phyloP scores from a whole-genome alignment of 495 filamentous ascomycete genomes.

The Lasiosphaeris hirsuta region DNA sequence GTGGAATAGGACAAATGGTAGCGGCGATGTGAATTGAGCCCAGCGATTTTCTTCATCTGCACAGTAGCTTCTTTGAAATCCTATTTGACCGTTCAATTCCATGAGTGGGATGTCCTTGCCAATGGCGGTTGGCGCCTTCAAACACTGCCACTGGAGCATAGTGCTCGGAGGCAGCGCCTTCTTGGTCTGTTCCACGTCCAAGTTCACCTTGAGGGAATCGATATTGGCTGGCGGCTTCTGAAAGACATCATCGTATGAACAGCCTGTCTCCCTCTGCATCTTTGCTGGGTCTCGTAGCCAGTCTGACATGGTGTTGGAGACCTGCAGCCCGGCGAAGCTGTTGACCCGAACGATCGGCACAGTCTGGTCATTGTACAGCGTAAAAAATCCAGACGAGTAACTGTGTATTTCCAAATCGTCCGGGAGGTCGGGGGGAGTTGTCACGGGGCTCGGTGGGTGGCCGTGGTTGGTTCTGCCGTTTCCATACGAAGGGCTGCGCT shows the following conservation, averaged over 20 bases:
- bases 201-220: constrained; percentile 28
- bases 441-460: constrained; percentile 53
- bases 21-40: constrained; percentile 70
- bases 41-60: constrained; percentile 70
- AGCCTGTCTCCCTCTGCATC: constrained; percentile 43
- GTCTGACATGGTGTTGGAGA: constrained; percentile 61
- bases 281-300: constrained; percentile 68
- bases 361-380: constrained; percentile 62
- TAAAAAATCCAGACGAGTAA: constrained; percentile 70
- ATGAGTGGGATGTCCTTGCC: constrained; percentile 69
- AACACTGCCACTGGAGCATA: constrained; percentile 62
- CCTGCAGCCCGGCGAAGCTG: constrained; percentile 62
- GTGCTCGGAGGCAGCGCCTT: constrained; percentile 41
- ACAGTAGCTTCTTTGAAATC: constrained; percentile 72
- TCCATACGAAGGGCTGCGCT: constrained; percentile 52
- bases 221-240: constrained; percentile 37
- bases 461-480: constrained; percentile 36
- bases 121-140: constrained; percentile 58
- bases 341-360: constrained; percentile 58
- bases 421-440: constrained; percentile 53
- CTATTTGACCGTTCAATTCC: constrained; percentile 84
- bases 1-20: constrained; percentile 83
- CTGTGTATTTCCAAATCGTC: constrained; percentile 54
- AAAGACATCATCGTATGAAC: constrained; percentile 50
- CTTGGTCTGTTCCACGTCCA: constrained; percentile 44